Base-by-base conservation (phyloP, 2,329 filamentous ascomycete genomes). In the Ceratocystis papillata region DNA sequence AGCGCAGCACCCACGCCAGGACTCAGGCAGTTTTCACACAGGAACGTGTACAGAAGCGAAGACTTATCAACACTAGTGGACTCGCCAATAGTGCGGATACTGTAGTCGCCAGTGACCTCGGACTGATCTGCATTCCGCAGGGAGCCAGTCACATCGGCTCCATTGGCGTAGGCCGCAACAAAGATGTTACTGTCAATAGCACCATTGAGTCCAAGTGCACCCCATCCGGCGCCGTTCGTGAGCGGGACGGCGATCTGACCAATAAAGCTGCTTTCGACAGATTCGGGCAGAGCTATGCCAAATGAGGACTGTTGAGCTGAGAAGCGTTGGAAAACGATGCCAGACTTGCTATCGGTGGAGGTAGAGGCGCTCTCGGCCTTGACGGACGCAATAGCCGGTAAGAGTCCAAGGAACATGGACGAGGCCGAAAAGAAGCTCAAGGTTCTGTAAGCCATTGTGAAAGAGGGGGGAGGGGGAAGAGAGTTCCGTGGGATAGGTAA, bases 171-270 rank as follows among this genome's bases (percentile, higher is more conserved):
- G 3, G 75, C 76, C 0, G 76, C 73, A 7, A 80, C 73, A 33
- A 81, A 73, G 22, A 80, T 73, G 22, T 77, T 76, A 7, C 75
- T 75, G 60, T 77, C 70, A 78, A 81, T 80, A 6, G 75, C 73
- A 2, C 77, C 76, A 0, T 75, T 76, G 17, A 80, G 70, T n/a
- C 74, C 75, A 53, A 77, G 74, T n/a, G 77, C 77, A 55, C 76
- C 77, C 77, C 77, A 80, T 25, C 79, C 79, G 2, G 72, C 74
- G 2, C 77, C 76, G 59, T 75, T 74, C 10, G 69, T 69, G 1
- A 76, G 72, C 0, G 76, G 76, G 66, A 78, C 76, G 20, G 76
- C 74, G 12, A 81, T 73, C 67, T 80, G 79, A 6, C 76, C 78
- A 62, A 80, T 79, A 71, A 80, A 79, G n/a, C 69, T 57, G 70